Percentiles rank a stretch among this genome's conserved stretches.
Conservation (phyloP, 1,139 yeast species). For the Zhuliangozyma blackwelliae region DNA sequence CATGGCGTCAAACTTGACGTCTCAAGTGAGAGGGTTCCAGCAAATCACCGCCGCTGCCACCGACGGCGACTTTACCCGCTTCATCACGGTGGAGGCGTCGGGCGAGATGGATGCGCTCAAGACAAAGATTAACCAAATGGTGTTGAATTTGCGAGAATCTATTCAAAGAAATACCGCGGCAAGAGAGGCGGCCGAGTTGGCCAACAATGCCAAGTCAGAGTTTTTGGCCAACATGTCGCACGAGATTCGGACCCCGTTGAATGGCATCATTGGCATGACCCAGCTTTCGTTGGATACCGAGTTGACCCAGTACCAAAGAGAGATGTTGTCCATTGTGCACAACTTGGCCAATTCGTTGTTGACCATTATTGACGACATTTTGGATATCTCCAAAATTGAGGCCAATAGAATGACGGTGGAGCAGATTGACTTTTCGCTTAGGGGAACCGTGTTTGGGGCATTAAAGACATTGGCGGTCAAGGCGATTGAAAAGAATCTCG, state of each 20-base stretch:
- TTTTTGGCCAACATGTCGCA: slow-evolving; percentile 90
- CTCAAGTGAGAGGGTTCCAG: slow-evolving; percentile 91
- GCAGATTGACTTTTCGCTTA: slow-evolving; percentile 75
- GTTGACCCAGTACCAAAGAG: slow-evolving; percentile 82
- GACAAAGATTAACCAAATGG: slow-evolving; percentile 90
- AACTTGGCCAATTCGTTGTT: slow-evolving; percentile 78
- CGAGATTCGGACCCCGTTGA: slow-evolving; percentile 88
- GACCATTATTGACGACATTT: slow-evolving; percentile 82
- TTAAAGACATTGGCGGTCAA: slow-evolving; percentile 82
- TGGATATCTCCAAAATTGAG: slow-evolving; percentile 88
- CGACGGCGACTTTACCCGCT: slow-evolving; percentile 86
- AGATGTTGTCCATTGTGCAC: slow-evolving; percentile 83
- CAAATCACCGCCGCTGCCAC: slow-evolving; percentile 93
- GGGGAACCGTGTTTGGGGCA: slow-evolving; percentile 88
- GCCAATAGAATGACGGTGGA: slow-evolving; percentile 92
- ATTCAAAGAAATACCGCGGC: slow-evolving; percentile 91
- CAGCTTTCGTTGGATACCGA: slow-evolving; percentile 84
- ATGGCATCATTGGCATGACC: slow-evolving; percentile 91
- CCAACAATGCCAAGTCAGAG: slow-evolving; percentile 87
- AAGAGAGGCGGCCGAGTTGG: slow-evolving; percentile 88
- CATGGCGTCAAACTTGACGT: slow-evolving; percentile 86
- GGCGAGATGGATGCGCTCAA: slow-evolving; percentile 95
- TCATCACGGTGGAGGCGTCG: slow-evolving; percentile 84
- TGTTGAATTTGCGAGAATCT: slow-evolving; percentile 77
- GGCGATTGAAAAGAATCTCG: slow-evolving; percentile 80